phyloP scores from a whole-genome alignment of 441 rosid species.

The Rhodomyrtus psidioides region DNA sequence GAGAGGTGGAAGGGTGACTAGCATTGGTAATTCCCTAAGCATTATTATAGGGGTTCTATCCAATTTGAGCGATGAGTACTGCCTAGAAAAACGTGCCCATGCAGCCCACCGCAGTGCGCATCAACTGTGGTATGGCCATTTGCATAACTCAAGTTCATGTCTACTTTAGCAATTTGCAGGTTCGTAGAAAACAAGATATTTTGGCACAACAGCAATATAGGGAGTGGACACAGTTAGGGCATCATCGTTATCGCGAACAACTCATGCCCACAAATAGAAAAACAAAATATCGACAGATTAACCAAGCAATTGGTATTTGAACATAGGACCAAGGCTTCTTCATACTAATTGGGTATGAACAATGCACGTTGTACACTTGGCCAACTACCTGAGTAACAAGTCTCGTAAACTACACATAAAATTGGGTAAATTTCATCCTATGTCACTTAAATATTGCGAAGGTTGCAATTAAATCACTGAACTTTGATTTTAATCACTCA shows the following conservation, averaged over 20 bases:
- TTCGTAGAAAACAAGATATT: slow-evolving; percentile 65
- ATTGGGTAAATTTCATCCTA: not conserved
- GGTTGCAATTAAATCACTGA: not conserved
- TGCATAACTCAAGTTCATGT: slow-evolving; percentile 26
- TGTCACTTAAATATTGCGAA: not conserved
- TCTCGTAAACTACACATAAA: not conserved
- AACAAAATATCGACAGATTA: not conserved
- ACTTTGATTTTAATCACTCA: not conserved
- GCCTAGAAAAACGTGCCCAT: not conserved
- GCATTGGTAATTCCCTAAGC: not conserved
- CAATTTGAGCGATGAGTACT: not conserved
- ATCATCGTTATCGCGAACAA: slow-evolving; percentile 78
- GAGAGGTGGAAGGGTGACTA: not conserved
- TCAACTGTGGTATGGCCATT: slow-evolving; percentile 63
- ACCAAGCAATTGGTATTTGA: not conserved
- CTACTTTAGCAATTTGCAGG: slow-evolving; percentile 20
- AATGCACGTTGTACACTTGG: not conserved
- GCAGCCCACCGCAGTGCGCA: not conserved
- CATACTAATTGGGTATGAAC: not conserved
- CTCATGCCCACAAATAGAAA: slow-evolving; percentile 49
- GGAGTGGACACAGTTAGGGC: slow-evolving; percentile 45
- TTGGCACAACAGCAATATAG: slow-evolving; percentile 58
- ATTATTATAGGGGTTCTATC: not conserved
- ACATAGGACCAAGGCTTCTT: not conserved
- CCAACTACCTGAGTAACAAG: not conserved